Base-by-base conservation (phyloP, 2,329 filamentous ascomycete genomes). In the Fusarium nodosum region DNA sequence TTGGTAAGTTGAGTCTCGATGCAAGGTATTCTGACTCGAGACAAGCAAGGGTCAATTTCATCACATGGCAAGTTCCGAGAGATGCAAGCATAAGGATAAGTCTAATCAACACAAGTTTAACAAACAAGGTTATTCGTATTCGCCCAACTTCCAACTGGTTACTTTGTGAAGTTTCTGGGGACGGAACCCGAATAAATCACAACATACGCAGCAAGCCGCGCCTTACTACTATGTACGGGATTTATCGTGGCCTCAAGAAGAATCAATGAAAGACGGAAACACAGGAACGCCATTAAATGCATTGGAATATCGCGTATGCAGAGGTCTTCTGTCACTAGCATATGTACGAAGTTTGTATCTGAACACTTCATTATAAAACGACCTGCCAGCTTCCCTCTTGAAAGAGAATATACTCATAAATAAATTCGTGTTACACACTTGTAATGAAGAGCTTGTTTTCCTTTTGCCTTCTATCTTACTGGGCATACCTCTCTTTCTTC, bases 1-100 rank as follows among this genome's bases (percentile, higher is more conserved):
- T 24, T 51, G 36, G 20, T 28, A 39, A 34, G 26, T 34, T 33
- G 28, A 26, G 31, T 22, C 38, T 46, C 26, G 38, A 18, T 36
- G 22, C n/a, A 26, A 18, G 26, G n/a, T 46, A 20, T 46, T 46
- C 12, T 46, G 44, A 31, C 44, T 46, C 26, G 26, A 31, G 18
- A 31, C 44, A 31, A 31, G 18, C 28, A 20, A 45, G 44, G 26
- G n/a, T 46, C n/a, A 31, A n/a, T 31, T 20, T 20, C 36, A 28
- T 31, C 24, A 26, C 22, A 28, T 26, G 15, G 22, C 22, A 50
- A 41, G 22, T 36, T 50, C 50, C 28, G 24, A 50, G 36, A 41
- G 34, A 28, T 44, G 41, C 36, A 60, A 60, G 36, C 36, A 60
- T 41, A 56, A 59, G 41, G 41, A 42, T 53, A 55, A 54, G 30